Base-by-base conservation (phyloP, 306 rosid genomes). In the Quercus robur region DNA sequence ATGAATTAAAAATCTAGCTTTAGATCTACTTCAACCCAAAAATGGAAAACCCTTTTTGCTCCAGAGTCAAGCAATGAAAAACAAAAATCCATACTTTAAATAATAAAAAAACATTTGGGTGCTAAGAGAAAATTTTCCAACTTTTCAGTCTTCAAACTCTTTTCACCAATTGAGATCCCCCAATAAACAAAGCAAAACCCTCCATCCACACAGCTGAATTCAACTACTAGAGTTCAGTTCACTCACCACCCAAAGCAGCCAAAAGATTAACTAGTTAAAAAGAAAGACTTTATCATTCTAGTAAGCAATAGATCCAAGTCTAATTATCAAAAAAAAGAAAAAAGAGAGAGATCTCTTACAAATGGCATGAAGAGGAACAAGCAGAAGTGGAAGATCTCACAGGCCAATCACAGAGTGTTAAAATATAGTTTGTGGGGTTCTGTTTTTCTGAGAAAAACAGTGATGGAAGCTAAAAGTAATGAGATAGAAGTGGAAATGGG, bases 381-480 rank as follows among this genome's bases (percentile, higher is more conserved):
- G 70, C 77, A 73, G 81, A 5, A 75, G 77, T 67, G 69, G 69
- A 72, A 84, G 91, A 90, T 90, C 89, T 77, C 75, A 58, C 77
- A 71, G 58, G 66, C 56, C 80, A 11, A 30, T 12, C 69, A 71
- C 59, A 8, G 38, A 41, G 54, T 49, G 54, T 3, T 10, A 49
- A 49, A 12, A 49, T 12, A 11, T 10, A 49, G 54, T 11, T 77
- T 55, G 6, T 63, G 54, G 54, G 17, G 54, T 49, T 49, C 54
- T 49, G 54, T 49, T 49, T 17, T 59, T 74, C 21, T 44, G 62
- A 51, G 71, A 10, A 71, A 82, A 75, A 82, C 31, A 81, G 64
- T 41, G 80, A 63, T 49, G 52, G 55, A 38, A 2, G 31, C 25
- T 15, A 38, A 18, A n/a, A 8, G 5, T 18, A 3, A 17, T 8